Base-by-base conservation (phyloP, 805 yeast genomes). In the Saturnispora zaruensis region DNA sequence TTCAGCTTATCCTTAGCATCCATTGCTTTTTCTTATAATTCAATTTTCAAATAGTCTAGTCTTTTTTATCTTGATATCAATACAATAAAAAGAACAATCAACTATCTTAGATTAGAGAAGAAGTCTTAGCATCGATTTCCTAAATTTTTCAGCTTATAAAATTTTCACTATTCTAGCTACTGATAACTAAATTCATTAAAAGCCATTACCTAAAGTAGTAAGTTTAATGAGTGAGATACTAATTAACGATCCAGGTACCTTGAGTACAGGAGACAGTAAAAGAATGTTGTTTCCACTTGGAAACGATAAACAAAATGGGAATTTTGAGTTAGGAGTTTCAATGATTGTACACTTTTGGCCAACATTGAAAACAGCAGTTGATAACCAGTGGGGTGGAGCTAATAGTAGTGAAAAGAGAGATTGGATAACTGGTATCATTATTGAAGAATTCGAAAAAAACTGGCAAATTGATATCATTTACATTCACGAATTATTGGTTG, bases 321-420 rank as follows among this genome's bases (percentile, higher is more conserved):
- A 85, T 55, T 89, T 93, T 61, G 98, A 91, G 67, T 75, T 93
- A 13, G 99, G 97, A 9, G 90, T 87, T 1, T 83, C 96, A 28
- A 85, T 90, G 95, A 81, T 86, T 33, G 68, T 93, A n/a, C 80
- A 90, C 65, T 75, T 77, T 51, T 93, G 99, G 99, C 93, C 89
- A 52, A 89, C 85, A 23, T 70, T 93, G 46, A 75, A 78, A 44
- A 84, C 86, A 1, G 99, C 99, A 0, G 98, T 93, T 8, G 95
- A 80, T 5, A 88, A 87, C 64, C 72, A 75, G 28, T 93, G 99
- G 98, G 99, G 99, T 52, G 99, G 99, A 1, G 81, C 96, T 13
- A 85, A 87, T 33, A 83, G 95, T 13, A 79, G 76, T 0, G 97
- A 87, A 36, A 93, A 93, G 66, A 76, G 99, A 61, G 99, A 93